Evolutionary conservation across 192 early-diverging fungal genomes (phyloP).

Genomic region (Coemansia sp.): DNA sequence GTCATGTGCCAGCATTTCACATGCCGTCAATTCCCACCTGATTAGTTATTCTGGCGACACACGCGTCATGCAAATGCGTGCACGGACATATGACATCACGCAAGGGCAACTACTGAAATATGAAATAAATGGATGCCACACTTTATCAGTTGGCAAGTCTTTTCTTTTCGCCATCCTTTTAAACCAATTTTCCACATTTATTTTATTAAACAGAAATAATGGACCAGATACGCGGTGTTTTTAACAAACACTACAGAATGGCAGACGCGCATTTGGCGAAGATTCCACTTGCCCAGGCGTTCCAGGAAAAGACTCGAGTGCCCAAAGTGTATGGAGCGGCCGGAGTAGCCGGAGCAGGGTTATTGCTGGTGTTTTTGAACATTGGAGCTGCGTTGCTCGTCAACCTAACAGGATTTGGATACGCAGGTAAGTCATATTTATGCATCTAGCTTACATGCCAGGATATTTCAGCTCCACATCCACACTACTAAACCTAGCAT

Average conservation of each 20-base stretch:
- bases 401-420: constrained; percentile 85
- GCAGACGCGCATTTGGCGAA: constrained; percentile 73
- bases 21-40: too few relatives aligned
- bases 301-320: constrained; percentile 77
- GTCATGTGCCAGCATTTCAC: too few relatives aligned
- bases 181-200: background rate
- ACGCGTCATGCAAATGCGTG: background rate
- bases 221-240: constrained; percentile 43
- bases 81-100: constrained; percentile 2
- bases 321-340: constrained; percentile 84
- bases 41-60: too few relatives aligned
- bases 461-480: too few relatives aligned
- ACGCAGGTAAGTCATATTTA: constrained; percentile 63
- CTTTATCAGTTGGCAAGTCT: too few relatives aligned
- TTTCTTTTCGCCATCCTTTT: background rate
- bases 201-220: constrained; percentile 13
- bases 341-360: constrained; percentile 61
- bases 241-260: constrained; percentile 46
- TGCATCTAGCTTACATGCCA: background rate
- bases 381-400: constrained; percentile 75
- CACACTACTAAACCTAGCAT: background rate
- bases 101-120: background rate
- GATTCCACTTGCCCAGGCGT: constrained; percentile 61
- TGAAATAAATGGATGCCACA: too few relatives aligned
- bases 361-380: constrained; percentile 90